These are phyloP conservation scores for Sporothrix protearum DNA, from an alignment of 2,329 filamentous ascomycete genomes.

Conservation along the genomic window DNA sequence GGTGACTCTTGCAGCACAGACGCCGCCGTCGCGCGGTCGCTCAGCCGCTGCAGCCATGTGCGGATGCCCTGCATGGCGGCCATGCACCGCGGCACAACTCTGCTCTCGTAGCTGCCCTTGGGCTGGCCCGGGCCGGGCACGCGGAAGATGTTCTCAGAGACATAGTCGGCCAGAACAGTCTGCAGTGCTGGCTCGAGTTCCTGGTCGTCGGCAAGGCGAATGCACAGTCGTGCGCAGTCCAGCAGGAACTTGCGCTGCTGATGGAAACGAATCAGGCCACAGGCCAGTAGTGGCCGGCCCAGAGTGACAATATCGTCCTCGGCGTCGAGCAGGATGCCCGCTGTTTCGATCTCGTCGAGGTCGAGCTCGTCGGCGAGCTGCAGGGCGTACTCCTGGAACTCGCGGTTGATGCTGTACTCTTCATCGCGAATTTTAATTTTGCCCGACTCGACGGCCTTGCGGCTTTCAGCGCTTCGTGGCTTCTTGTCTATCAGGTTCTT, in stretches of 20 bases:
- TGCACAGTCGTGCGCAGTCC: constrained; percentile 75
- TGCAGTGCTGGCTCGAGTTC: constrained; percentile 49
- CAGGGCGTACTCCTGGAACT: constrained; percentile 79
- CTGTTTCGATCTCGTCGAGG: constrained; percentile 83
- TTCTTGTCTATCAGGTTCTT: constrained; percentile 71
- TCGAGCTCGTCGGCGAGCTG: constrained; percentile 84
- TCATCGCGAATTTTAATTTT: constrained; percentile 69
- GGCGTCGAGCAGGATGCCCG: constrained; percentile 69
- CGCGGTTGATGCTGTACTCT: constrained; percentile 77
- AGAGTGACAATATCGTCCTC: constrained; percentile 65
- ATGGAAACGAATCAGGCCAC: constrained; percentile 83
- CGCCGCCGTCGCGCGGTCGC: constrained; percentile 71
- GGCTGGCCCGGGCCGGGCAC: constrained; percentile 44
- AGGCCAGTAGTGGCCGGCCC: constrained; percentile 70
- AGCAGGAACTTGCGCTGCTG: constrained; percentile 77
- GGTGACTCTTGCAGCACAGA: constrained; percentile 65
- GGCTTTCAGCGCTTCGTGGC: constrained; percentile 69
- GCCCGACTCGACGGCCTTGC: constrained; percentile 65
- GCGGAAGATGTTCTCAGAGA: constrained; percentile 56
- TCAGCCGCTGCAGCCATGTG: constrained; percentile 68
- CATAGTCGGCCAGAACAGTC: constrained; percentile 50
- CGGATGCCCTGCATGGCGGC: constrained; percentile 72
- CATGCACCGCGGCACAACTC: constrained; percentile 72
- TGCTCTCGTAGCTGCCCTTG: constrained; percentile 46
- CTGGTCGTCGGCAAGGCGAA: constrained; percentile 64